Base-by-base conservation (phyloP, 768 basidiomycete species). In the Termitomyces sp. region DNA sequence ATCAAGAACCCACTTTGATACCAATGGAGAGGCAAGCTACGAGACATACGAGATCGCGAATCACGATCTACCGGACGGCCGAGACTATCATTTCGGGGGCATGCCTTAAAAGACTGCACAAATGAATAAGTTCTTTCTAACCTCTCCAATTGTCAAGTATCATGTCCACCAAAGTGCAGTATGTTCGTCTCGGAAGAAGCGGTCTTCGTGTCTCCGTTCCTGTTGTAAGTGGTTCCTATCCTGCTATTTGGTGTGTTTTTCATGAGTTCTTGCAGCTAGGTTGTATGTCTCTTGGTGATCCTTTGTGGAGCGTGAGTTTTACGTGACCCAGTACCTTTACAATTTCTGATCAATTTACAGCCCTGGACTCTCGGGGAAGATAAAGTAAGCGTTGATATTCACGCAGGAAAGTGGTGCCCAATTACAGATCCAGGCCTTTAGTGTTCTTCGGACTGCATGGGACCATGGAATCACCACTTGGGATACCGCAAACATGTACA, bases 401-500 rank as follows among this genome's bases (percentile, higher is more conserved):
- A 34, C 34, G 2, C 5, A 10, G 11, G 34, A 10, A 34, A 34
- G 9, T 34, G 6, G 16, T n/a, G 6, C 17, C 16, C 11, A 25
- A 25, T 45, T 11, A 45, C 27, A 16, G 11, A 27, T 27, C 17
- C 43, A 45, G 43, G 43, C 41, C 16, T 54, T 54, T 19, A 14
- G n/a, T 17, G 10, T 54, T 25, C 34, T 54, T 14, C 42, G 45
- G 39, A 32, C 53, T 19, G 53, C 53, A 19, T 54, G 53, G 53
- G 43, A 54, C 10, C 7, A 25, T 4, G 43, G 53, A 14, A 54
- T 54, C 32, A 54, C 25, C 10, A 54, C 53, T 9, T 54, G 25
- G n/a, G 43, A 54, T 37, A 45, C 53, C 25, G 53, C 53, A 10
- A 54, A 54, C 34, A 37, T 44, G 41, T 54, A 54, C 34, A 40